Percentiles rank a stretch among this genome's conserved stretches.
These are phyloP conservation scores for Fusarium fracticaudum DNA, from an alignment of 2,329 filamentous ascomycete species.

Conservation along the genomic window DNA sequence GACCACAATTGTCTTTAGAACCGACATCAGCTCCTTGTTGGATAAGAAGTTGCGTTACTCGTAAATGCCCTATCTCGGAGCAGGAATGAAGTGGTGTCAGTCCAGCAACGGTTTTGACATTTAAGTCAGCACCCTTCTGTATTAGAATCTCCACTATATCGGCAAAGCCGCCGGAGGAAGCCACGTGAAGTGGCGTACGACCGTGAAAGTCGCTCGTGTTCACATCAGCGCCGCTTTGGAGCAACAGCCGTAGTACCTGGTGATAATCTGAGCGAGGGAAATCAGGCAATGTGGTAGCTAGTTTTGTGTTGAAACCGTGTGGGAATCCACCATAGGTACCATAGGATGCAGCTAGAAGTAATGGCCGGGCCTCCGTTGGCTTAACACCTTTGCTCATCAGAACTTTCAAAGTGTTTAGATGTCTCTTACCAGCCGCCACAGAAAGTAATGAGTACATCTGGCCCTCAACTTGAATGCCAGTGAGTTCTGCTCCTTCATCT, in stretches of 20 bases:
- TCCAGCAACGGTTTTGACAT: fast-evolving
- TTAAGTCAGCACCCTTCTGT: fast-evolving
- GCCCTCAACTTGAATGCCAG: fast-evolving
- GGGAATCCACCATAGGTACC: fast-evolving
- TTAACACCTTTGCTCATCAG: fast-evolving
- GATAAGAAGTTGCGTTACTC: fast-evolving
- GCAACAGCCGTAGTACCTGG: fast-evolving
- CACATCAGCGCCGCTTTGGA: neutral
- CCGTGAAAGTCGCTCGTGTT: fast-evolving
- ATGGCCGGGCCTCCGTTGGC: fast-evolving
- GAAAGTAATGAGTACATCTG: fast-evolving
- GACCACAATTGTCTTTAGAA: fast-evolving
- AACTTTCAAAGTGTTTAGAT: fast-evolving
- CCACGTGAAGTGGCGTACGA: fast-evolving
- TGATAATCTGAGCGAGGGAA: fast-evolving
- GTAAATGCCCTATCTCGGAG: fast-evolving
- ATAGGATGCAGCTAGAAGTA: fast-evolving
- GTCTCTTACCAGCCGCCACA: fast-evolving
- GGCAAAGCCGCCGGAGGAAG: fast-evolving
- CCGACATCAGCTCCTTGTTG: fast-evolving
- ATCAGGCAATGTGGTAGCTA: no score
- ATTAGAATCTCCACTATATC: fast-evolving
- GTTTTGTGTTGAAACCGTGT: fast-evolving
- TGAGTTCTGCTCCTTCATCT: neutral
- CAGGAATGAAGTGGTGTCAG: neutral